Evolutionary conservation across 768 basidiomycete species (phyloP).

Genomic region (Boletus reticulatus): DNA sequence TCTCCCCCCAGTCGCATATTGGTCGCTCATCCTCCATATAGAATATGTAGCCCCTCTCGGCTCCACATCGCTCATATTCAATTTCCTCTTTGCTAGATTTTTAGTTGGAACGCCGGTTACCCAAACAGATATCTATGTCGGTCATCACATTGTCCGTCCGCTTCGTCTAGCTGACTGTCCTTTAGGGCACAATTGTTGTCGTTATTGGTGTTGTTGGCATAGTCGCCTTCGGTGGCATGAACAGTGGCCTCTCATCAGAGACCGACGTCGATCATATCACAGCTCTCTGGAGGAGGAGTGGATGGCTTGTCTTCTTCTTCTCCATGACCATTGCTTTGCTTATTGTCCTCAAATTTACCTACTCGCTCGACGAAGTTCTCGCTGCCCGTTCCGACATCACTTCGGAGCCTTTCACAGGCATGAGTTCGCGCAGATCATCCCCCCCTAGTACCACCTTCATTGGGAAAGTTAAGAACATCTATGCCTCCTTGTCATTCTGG

Average conservation of each 20-base stretch:
- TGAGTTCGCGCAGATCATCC: conserved; percentile 30
- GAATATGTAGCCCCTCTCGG: conserved; percentile 98
- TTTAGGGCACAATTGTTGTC: conserved; percentile 78
- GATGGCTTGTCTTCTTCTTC: conserved; percentile 93
- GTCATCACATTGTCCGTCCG: conserved; percentile 22
- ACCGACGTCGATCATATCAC: conserved; percentile 77
- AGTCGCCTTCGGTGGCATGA: conserved; percentile 82
- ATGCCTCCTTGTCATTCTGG: conserved; percentile 49
- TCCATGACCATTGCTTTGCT: conserved; percentile 69
- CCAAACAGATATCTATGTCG: conserved; percentile 75
- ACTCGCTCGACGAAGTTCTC: conserved; percentile 72
- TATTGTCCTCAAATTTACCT: conserved; percentile 63
- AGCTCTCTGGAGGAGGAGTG: conserved; percentile 77
- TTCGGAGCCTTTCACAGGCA: conserved; percentile 50
- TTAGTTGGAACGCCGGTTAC: conserved; percentile 86
- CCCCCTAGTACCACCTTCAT: conserved; percentile 24
- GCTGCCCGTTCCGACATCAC: conserved; percentile 66
- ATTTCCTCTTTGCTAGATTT: conserved; percentile 91
- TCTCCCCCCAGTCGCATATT: neutral
- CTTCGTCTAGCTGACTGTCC: neutral
- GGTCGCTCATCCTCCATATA: conserved; percentile 27
- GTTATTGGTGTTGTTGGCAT: conserved; percentile 85
- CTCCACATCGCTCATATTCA: conserved; percentile 91
- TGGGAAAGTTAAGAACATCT: conserved; percentile 37
- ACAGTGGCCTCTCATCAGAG: conserved; percentile 72